A percentile compares a stretch with the other conserved stretches of the same genome.
Evolutionary conservation across 192 early-diverging fungal genomes (phyloP).

Genomic region (Coemansia reversa): DNA sequence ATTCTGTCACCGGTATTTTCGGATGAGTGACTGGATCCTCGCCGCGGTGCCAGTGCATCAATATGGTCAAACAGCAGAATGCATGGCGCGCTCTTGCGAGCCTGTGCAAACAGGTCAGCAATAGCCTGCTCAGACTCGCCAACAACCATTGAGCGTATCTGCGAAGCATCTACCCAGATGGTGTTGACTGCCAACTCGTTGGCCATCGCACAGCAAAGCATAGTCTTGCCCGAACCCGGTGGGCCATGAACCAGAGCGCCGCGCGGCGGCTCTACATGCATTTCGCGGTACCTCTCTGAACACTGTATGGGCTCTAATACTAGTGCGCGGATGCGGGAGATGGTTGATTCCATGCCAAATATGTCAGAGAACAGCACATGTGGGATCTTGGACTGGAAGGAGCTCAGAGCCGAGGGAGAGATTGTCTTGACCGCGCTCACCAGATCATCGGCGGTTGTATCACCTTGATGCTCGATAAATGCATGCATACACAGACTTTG

Average conservation of each 20-base stretch:
- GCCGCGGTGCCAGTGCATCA: conserved; percentile 74
- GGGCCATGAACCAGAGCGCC: conserved; percentile 88
- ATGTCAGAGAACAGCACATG: conserved; percentile 66
- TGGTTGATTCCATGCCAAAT: conserved; percentile 71
- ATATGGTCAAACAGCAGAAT: conserved; percentile 93
- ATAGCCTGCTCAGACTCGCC: conserved; percentile 90
- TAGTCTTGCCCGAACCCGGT: conserved; percentile 87
- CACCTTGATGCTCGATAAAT: conserved; percentile 43
- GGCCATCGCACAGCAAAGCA: conserved; percentile 80
- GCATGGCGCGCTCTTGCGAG: conserved; percentile 79
- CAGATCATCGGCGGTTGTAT: conserved; percentile 29
- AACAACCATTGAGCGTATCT: conserved; percentile 88
- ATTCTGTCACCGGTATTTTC: conserved; percentile 86
- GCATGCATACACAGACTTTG: conserved; percentile 62
- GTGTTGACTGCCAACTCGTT: conserved; percentile 77
- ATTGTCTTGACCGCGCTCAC: conserved; percentile 14
- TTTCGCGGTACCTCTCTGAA: conserved; percentile 46
- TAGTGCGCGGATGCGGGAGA: conserved; percentile 57
- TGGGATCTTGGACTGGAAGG: conserved; percentile 59
- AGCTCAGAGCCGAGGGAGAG: conserved; percentile 21
- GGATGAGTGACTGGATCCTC: conserved; percentile 67
- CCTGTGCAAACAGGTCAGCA: conserved; percentile 79
- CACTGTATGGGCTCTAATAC: conserved; percentile 55
- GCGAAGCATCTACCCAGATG: conserved; percentile 82
- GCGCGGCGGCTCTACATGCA: conserved; percentile 69